Conservation (phyloP, 257 asterid species). For the Agastache rugosa region DNA sequence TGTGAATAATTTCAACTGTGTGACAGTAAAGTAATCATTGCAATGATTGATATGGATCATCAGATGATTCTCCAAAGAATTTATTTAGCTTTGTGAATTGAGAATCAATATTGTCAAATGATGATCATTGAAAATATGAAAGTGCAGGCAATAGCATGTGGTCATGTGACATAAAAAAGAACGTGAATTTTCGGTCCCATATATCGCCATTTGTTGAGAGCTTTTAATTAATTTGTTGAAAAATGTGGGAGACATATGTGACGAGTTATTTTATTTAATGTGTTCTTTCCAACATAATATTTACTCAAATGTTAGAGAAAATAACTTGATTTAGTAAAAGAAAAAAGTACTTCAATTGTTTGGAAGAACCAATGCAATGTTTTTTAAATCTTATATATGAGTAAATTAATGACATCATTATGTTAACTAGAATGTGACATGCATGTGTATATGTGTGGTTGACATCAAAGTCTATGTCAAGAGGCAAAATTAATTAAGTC, state of each 20-base stretch:
- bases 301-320: neutral
- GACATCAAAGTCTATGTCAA: neutral
- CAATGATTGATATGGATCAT: neutral
- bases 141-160: constrained; percentile 3
- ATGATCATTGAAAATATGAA: neutral
- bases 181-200: neutral
- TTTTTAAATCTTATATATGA: neutral
- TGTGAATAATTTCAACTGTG: neutral
- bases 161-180: constrained; percentile 4
- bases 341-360: neutral
- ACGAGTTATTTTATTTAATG: neutral
- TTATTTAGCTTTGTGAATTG: neutral
- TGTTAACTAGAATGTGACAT: neutral
- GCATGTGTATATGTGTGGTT: neutral
- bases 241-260: neutral
- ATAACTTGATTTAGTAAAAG: neutral
- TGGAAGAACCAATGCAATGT: neutral
- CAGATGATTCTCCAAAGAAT: neutral
- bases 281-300: neutral
- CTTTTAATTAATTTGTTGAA: neutral
- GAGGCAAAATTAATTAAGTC: neutral
- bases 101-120: neutral
- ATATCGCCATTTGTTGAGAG: neutral
- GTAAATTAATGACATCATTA: neutral
- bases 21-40: neutral